Percentiles rank a stretch among this genome's conserved stretches.
Conservation (phyloP, 257 asterid species). For the Ligustrum vulgare region DNA sequence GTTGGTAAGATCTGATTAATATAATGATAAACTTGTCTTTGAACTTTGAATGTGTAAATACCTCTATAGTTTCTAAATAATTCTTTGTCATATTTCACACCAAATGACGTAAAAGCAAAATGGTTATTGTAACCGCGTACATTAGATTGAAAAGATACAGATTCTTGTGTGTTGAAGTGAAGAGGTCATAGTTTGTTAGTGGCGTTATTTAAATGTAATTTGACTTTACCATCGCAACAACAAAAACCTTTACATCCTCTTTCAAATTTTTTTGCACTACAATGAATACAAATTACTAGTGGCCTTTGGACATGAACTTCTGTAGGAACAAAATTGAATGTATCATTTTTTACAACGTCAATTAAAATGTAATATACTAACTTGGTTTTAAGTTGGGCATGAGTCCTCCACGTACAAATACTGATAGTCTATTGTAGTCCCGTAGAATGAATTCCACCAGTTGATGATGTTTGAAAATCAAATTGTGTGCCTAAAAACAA, state of each 20-base stretch:
- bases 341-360: too few relatives aligned
- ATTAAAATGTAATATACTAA: too few relatives aligned
- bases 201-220: not conserved
- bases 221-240: not conserved
- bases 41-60: not conserved
- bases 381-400: too few relatives aligned
- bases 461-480: too few relatives aligned
- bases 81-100: not conserved
- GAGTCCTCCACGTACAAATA: too few relatives aligned
- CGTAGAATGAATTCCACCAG: too few relatives aligned
- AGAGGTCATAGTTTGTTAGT: not conserved
- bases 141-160: not conserved
- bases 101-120: constrained; percentile 1
- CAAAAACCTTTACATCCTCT: not conserved
- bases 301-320: too few relatives aligned
- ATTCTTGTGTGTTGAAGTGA: too few relatives aligned
- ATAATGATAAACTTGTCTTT: constrained; percentile 5
- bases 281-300: too few relatives aligned
- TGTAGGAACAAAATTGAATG: too few relatives aligned
- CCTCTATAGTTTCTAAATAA: not conserved
- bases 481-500: too few relatives aligned
- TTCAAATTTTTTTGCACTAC: not conserved
- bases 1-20: not conserved
- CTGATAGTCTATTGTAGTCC: too few relatives aligned
- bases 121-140: not conserved